These are phyloP conservation scores for Aphanomyces stellatus DNA, from an alignment of 352 stramenopile species.

Conservation along the genomic window DNA sequence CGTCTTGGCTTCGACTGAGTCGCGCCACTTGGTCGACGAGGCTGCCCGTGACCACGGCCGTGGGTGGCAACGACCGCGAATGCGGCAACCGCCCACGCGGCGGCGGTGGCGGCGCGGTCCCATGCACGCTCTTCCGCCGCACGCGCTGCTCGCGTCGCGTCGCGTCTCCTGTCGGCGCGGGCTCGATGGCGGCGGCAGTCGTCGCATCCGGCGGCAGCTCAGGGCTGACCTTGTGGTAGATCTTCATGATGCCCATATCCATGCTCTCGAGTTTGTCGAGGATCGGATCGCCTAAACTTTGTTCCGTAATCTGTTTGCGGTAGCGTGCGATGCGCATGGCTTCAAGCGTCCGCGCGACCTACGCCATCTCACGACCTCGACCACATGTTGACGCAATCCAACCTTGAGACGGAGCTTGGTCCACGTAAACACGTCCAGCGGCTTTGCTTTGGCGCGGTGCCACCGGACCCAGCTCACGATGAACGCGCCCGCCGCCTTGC, in stretches of 20 bases:
- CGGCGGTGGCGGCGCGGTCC: not conserved
- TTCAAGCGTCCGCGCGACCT: not conserved
- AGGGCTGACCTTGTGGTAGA: not conserved
- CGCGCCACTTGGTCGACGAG: not conserved
- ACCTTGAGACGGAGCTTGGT: not conserved
- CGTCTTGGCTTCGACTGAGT: not conserved
- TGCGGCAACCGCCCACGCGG: too few species aligned
- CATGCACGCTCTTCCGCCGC: not conserved
- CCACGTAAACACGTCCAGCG: not conserved
- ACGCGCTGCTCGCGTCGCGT: not conserved
- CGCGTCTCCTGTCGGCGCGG: not conserved
- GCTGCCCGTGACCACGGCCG: too few species aligned
- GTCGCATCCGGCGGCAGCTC: not conserved
- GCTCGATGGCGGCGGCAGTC: not conserved
- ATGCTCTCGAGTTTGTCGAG: slow-evolving; percentile 2
- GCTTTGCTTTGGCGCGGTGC: not conserved
- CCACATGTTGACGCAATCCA: too few species aligned
- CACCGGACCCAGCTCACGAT: not conserved
- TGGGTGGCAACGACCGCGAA: too few species aligned
- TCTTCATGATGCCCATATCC: not conserved
- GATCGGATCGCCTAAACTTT: not conserved
- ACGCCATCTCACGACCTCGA: not conserved
- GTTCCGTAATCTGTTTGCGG: not conserved
- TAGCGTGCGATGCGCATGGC: not conserved
- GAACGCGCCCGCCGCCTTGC: not conserved